Percentiles rank a stretch among this genome's conserved stretches.
Conservation (phyloP, 1,139 yeast genomes). For the Scheffersomyces quercinus region DNA sequence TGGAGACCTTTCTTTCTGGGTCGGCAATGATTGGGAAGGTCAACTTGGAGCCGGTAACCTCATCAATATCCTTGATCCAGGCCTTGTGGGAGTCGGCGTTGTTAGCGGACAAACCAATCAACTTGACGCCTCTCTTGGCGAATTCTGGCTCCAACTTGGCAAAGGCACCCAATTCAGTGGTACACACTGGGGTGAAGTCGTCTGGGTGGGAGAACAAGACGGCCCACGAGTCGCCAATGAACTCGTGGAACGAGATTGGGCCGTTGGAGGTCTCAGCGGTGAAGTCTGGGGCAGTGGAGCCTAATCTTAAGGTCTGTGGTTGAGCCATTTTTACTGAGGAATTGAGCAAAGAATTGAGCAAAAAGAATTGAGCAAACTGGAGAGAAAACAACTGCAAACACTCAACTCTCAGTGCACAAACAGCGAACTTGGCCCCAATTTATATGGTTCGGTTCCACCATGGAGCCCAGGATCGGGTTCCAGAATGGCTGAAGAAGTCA, state of each 20-base stretch:
- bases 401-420: no score
- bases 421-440: background rate
- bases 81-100: constrained; percentile 67
- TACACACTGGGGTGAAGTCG: constrained; percentile 87
- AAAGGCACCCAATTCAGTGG: constrained; percentile 87
- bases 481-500: background rate
- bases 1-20: constrained; percentile 75
- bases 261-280: constrained; percentile 77
- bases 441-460: background rate
- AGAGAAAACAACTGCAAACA: no score
- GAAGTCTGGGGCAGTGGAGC: constrained; percentile 82
- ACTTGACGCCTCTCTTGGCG: constrained; percentile 70
- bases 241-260: constrained; percentile 76
- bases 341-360: no score
- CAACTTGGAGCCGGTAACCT: constrained; percentile 69
- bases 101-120: constrained; percentile 79
- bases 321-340: constrained; percentile 3
- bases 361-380: no score
- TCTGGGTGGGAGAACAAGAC: constrained; percentile 86
- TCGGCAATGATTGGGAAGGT: constrained; percentile 89
- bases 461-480: background rate
- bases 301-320: constrained; percentile 24
- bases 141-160: constrained; percentile 84
- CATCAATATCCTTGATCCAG: constrained; percentile 89
- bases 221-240: constrained; percentile 79